Conservation (phyloP, 176 grass and related monocot species). For the Rhynchospora tenuis region DNA sequence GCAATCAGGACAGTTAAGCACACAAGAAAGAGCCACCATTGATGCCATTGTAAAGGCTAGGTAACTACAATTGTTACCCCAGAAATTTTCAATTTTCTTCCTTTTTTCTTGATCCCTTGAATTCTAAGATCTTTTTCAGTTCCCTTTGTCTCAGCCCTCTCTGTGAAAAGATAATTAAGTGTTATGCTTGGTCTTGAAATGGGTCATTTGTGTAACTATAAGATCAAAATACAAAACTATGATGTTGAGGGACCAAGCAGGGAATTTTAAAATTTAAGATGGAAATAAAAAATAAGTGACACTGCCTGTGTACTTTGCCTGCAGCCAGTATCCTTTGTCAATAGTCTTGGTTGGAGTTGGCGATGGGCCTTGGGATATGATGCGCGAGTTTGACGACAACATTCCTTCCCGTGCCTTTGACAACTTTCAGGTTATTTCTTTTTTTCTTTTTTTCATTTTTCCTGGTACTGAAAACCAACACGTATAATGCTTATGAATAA, state of each 20-base stretch:
- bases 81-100: constrained; percentile 7
- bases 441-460: constrained; percentile 4
- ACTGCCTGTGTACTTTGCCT: constrained; percentile 1
- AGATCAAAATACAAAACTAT: neutral
- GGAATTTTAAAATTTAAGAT: neutral
- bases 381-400: constrained; percentile 96
- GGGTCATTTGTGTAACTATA: neutral
- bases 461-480: neutral
- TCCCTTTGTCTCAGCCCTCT: neutral
- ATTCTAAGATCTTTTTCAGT: neutral
- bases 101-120: neutral
- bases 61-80: constrained; percentile 32
- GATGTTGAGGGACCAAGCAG: neutral
- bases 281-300: neutral
- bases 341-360: constrained; percentile 98
- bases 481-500: neutral
- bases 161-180: neutral
- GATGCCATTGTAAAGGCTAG: constrained; percentile 96
- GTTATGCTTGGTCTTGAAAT: neutral
- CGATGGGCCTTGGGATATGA: constrained; percentile 99
- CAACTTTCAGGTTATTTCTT: constrained; percentile 76
- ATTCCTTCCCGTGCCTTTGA: constrained; percentile 93
- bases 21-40: constrained; percentile 78
- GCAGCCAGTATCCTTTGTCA: constrained; percentile 73
- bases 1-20: constrained; percentile 77